Percentiles rank a stretch among this genome's conserved stretches.
Conservation (phyloP, 208 protist species). For the Acanthamoeba triangularis region DNA sequence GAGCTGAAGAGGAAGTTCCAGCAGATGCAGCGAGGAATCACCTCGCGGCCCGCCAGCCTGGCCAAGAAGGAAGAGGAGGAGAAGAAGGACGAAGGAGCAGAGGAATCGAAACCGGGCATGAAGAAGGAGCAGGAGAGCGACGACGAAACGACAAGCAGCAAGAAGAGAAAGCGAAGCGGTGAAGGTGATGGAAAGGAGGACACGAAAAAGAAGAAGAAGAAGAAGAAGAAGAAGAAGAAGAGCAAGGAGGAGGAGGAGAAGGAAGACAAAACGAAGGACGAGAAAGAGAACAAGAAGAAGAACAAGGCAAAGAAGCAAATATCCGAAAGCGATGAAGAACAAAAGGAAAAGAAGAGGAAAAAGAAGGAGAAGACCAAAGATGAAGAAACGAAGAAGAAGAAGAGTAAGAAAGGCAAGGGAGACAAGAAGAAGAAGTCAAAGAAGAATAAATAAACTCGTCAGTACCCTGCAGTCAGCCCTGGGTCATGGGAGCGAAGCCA, state of each 20-base stretch:
- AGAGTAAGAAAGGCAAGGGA: neutral
- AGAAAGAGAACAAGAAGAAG: conserved; percentile 32
- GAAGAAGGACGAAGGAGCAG: neutral
- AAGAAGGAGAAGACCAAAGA: neutral
- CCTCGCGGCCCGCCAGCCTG: neutral
- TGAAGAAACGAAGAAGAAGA: neutral
- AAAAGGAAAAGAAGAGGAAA: neutral
- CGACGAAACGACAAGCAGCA: neutral
- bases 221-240: neutral
- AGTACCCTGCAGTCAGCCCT: no score
- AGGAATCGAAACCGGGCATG: neutral
- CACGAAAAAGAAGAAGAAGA: conserved; percentile 1
- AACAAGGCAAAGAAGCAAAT: neutral
- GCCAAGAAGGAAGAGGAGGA: neutral
- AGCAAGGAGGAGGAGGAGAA: neutral
- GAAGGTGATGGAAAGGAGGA: neutral
- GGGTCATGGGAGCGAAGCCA: no score
- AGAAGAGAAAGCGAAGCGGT: neutral
- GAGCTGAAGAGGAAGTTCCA: conserved; percentile 53
- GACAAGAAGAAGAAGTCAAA: neutral
- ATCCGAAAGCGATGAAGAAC: neutral
- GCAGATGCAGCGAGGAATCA: conserved; percentile 31
- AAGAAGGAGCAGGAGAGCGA: neutral
- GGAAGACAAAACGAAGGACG: neutral
- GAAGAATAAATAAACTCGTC: neutral